Base-by-base conservation (phyloP, 2,329 filamentous ascomycete species). In the Apiospora malaysiana region DNA sequence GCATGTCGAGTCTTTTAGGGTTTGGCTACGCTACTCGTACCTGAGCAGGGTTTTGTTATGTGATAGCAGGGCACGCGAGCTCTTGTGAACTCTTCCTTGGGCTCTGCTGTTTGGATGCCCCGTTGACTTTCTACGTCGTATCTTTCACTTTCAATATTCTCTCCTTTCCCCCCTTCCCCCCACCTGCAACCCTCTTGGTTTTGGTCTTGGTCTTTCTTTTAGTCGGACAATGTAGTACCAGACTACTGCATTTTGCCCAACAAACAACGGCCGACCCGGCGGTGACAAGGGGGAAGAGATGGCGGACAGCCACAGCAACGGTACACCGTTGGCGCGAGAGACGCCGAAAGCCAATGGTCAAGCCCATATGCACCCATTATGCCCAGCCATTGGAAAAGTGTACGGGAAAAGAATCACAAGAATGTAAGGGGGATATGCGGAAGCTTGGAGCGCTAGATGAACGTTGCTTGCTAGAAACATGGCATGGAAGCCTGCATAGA, bases 21-120 rank as follows among this genome's bases (percentile, higher is more conserved):
- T 63, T 63, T 40, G 16, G 27, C 56, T 63, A 63, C 56, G 23
- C 56, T 63, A 63, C 56, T 63, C 56, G 56, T 63, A 40, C 56
- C 56, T 63, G 56, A 40, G 32, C 12, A 63, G n/a, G 21, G 56
- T 63, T 63, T 59, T 6, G 18, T 40, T 5, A 59, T 18, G 51
- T 59, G 27, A 16, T 12, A 59, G 56, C 37, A 63, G 32, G 32
- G 56, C 56, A 63, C 56, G 9, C 56, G 32, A 63, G 14, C 56
- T 40, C 27, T n/a, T 63, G 27, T n/a, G n/a, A 32, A 7, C 32
- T 40, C 32, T 40, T 23, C 32, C 16, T n/a, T 40, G 32, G 18
- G 21, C 18, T 63, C 32, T 18, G 27, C 27, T 8, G 4, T 56
- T 56, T 21, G 27, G 6, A 37, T 59, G 4, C 18, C 1, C 27